A percentile compares a stretch with the other conserved stretches of the same genome.
Evolutionary conservation across 805 yeast genomes (phyloP).

Genomic region (Sugiyamaella marilandica): DNA sequence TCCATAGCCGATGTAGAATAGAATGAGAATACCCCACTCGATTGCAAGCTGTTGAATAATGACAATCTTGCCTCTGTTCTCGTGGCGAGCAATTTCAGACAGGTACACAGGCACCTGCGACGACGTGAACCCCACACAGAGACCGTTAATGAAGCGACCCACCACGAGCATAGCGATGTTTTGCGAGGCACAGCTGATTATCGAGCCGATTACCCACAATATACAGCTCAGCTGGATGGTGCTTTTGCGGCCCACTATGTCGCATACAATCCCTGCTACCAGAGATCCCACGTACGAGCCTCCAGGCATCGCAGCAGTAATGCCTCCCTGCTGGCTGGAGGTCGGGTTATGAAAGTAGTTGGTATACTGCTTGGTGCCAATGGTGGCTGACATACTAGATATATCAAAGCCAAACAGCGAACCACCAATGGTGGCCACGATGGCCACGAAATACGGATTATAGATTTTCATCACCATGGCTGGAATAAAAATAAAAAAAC

Average conservation of each 20-base stretch:
- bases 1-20: conserved; percentile 53
- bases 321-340: conserved; percentile 60
- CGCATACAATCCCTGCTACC: conserved; percentile 46
- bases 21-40: conserved; percentile 55
- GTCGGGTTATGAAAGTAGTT: conserved; percentile 50
- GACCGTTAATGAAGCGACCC: conserved; percentile 57
- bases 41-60: conserved; percentile 58
- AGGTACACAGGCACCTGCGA: conserved; percentile 62
- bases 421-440: conserved; percentile 61
- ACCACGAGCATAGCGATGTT: conserved; percentile 41
- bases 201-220: conserved; percentile 59
- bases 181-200: conserved; percentile 45
- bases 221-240: conserved; percentile 49
- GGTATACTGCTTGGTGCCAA: conserved; percentile 46
- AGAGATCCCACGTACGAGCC: conserved; percentile 72
- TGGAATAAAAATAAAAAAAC: neutral
- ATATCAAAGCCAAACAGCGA: conserved; percentile 73
- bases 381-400: conserved; percentile 67
- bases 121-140: conserved; percentile 62
- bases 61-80: conserved; percentile 54
- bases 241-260: conserved; percentile 51
- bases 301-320: conserved; percentile 71
- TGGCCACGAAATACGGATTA: conserved; percentile 53
- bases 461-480: conserved; percentile 30
- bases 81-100: conserved; percentile 58